Base-by-base conservation (phyloP, 495 filamentous ascomycete species). In the Neurospora africana region DNA sequence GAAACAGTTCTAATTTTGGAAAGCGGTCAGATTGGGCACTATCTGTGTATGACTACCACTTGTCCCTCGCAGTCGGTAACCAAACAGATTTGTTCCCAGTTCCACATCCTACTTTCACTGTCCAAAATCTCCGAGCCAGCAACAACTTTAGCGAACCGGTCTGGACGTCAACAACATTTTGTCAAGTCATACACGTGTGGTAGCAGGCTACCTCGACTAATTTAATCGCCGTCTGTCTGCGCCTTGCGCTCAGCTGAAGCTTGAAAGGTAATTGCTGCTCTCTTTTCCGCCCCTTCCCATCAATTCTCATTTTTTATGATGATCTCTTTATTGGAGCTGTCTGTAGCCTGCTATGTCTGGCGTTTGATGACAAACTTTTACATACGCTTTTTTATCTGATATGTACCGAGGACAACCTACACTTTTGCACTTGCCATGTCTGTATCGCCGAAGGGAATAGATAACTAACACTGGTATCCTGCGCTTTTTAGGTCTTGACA, bases 271-370 rank as follows among this genome's bases (percentile, higher is more conserved):
- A 40, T 17, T 71, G 15, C 30, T 8, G 53, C 72, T 40, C 44
- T 72, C 41, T 30, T 72, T 71, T 27, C 21, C 39, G 30, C 68
- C 23, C 35, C 35, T 72, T 69, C 27, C 33, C 40, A 6, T 53
- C 35, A 37, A 8, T 19, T 53, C 36, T 68, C 27, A 61, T 21
- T 40, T 47, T 68, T 23, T 65, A 73, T 88, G 85, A 87, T 88
- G 86, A 88, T 80, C 72, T 74, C 72, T 73, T 86, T 96, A 97
- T 97, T 98, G 94, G 94, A 98, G 94, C 94, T 98, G 93, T 98
- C 94, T 89, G 91, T 95, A 87, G 75, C 76, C 82, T 83, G 81
- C 80, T 74, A 75, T 68, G 74, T 61, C 75, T 68, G 72, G 74
- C 74, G 69, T 74, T 80, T 85, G 89, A 86, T 84, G 85, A 87